Percentiles rank a stretch among this genome's conserved stretches.
Evolutionary conservation across 1,284 basidiomycete genomes (phyloP).

Genomic region (Moesziomyces sp.): DNA sequence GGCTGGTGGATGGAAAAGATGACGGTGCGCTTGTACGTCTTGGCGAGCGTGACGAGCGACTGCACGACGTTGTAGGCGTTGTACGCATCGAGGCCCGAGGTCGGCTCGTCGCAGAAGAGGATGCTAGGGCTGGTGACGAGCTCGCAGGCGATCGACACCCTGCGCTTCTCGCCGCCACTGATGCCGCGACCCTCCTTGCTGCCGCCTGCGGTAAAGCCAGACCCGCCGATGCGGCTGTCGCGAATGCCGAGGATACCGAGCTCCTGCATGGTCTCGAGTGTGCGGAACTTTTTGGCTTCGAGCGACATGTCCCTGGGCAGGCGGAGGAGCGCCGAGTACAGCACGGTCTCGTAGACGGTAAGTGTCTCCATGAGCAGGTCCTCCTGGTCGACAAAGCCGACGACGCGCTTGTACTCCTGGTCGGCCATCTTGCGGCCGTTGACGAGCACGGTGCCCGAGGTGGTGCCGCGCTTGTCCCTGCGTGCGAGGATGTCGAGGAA

Average conservation of each 20-base stretch:
- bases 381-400: slow-evolving; percentile 97
- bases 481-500: slow-evolving; percentile 93
- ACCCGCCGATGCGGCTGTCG: slow-evolving; percentile 87
- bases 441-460: slow-evolving; percentile 81
- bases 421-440: slow-evolving; percentile 84
- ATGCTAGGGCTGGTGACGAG: slow-evolving; percentile 95
- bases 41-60: slow-evolving; percentile 83
- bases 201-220: slow-evolving; percentile 70
- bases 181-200: slow-evolving; percentile 80
- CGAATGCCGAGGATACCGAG: slow-evolving; percentile 91
- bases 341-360: slow-evolving; percentile 95
- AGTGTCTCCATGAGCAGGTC: slow-evolving; percentile 95
- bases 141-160: slow-evolving; percentile 90
- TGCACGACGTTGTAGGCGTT: slow-evolving; percentile 96
- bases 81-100: slow-evolving; percentile 87
- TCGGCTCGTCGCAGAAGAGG: slow-evolving; percentile 95
- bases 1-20: slow-evolving; percentile 98
- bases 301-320: slow-evolving; percentile 93
- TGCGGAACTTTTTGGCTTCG: slow-evolving; percentile 91
- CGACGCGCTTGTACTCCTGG: slow-evolving; percentile 82
- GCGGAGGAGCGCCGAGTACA: slow-evolving; percentile 89
- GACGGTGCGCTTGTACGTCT: slow-evolving; percentile 91
- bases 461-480: slow-evolving; percentile 82
- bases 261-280: slow-evolving; percentile 94
- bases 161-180: slow-evolving; percentile 56